Base-by-base conservation (phyloP, 1,284 basidiomycete species). In the Sparassis latifolia region DNA sequence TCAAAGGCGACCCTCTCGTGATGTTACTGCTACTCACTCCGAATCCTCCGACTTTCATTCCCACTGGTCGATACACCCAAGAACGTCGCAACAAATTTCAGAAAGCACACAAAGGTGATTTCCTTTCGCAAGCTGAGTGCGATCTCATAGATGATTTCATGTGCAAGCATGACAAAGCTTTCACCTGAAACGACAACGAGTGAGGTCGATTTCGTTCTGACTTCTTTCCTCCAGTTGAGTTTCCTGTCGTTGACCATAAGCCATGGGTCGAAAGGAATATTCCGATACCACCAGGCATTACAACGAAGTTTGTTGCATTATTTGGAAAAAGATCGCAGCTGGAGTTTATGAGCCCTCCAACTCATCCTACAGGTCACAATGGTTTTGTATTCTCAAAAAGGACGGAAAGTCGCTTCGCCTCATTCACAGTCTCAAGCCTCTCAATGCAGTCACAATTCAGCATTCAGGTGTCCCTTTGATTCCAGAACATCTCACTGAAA, bases 351-450 rank as follows among this genome's bases (percentile, higher is more conserved):
- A 74, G 50, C 66, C 58, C 0, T 68, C 66, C 1, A 67, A 66
- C 37, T 68, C 69, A 0, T 68, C 69, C 0, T 74, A 73, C 50
- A 53, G 64, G 0, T 72, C 67, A 0, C 52, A 61, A 12, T 71
- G 70, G 70, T 75, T 74, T 49, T 66, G 63, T 45, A 64, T 72
- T 0, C 40, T 66, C 6, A 72, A 73, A 58, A 73, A 71, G 48
- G 63, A 68, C 47, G 64, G 66, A 3, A 65, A 64, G 33, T 61
- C 56, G 0, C 58, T 73, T 0, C 57, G 65, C 1, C 45, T 68
- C 3, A 66, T 70, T 0, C 67, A 69, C 40, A 52, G 52, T 42
- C 58, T 69, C 0, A 56, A 69, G 45, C 62, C 59, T 0, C 57
- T 67, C 12, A 70, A 69, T 50, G 56, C 56, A 2, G 58, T 70